Conservation (phyloP, 768 basidiomycete genomes). For the Boletus barrowsii region DNA sequence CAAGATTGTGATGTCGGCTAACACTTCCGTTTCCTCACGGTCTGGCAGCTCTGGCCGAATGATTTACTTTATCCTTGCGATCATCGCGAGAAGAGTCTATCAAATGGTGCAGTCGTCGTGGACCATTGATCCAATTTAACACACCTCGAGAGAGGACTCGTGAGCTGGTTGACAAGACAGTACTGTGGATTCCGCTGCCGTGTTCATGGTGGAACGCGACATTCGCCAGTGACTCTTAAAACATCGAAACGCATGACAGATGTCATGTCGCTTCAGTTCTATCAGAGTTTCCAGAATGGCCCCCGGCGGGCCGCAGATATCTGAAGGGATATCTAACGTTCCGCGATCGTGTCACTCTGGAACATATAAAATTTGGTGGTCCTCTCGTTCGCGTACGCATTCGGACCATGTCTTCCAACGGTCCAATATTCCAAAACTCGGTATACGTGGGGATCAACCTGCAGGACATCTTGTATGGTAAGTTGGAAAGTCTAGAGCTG, state of each 20-base stretch:
- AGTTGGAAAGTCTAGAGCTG: neutral
- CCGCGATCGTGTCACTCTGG: neutral
- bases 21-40: neutral
- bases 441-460: slow-evolving; percentile 27
- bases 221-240: too few species aligned
- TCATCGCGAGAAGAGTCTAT: neutral
- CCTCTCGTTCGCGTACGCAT: neutral
- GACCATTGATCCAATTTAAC: too few species aligned
- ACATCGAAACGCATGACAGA: neutral
- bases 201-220: too few species aligned
- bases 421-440: slow-evolving; percentile 17
- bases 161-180: neutral
- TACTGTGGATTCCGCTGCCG: too few species aligned
- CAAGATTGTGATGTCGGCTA: neutral
- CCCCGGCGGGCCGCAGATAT: neutral
- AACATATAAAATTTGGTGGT: slow-evolving; percentile 5
- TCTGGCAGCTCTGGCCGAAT: neutral
- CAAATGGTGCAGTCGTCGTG: too few species aligned
- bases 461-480: slow-evolving; percentile 26
- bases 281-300: neutral
- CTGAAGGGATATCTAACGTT: neutral
- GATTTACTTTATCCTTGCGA: too few species aligned
- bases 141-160: too few species aligned
- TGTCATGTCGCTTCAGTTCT: neutral
- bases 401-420: slow-evolving; percentile 17